Base-by-base conservation (phyloP, 2,329 filamentous ascomycete genomes). In the Xylariaceae sp. region DNA sequence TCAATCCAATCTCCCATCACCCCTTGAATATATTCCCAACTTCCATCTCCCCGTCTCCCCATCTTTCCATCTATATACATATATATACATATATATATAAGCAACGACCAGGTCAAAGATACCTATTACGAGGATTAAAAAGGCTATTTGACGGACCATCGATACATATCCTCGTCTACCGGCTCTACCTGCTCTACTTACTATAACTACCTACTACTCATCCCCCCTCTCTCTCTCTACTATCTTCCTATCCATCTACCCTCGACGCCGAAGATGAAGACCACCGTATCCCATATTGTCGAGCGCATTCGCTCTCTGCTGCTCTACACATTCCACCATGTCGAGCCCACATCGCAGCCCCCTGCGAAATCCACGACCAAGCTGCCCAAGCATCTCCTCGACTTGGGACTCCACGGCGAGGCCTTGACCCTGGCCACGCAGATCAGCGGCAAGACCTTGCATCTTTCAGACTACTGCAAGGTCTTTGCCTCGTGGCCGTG, bases 401-500 rank as follows among this genome's bases (percentile, higher is more conserved):
- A 56, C 45, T 54, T 55, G 19, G 59, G 60, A 3, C 60, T 65
- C 37, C 57, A 60, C 9, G 56, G 58, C 8, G 64, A 66, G 3
- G 64, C 62, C 19, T 42, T 60, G 7, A 45, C 54, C 12, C 19
- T 67, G 30, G 64, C 63, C 47, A 54, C 54, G 27, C 54, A 63
- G 42, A 54, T 67, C 9, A 29, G 55, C 39, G 63, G 65, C 6
- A 58, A 67, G 50, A 59, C 42, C 2, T 57, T 66, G 39, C 64
- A 53, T 47, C 54, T 66, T 4, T 60, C 64, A 37, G 62, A 67
- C 37, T 55, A 65, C 27, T 65, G 62, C 49, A 61, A 63, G 27
- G 52, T 61, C n/a, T 65, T 66, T 49, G 47, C 58, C 37, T 60
- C 59, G 0, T 66, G 64, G 63, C 65, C 64, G 2, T 44, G 59